phyloP scores from a whole-genome alignment of 495 filamentous ascomycete genomes.

The Astrothelium macrocarpum region DNA sequence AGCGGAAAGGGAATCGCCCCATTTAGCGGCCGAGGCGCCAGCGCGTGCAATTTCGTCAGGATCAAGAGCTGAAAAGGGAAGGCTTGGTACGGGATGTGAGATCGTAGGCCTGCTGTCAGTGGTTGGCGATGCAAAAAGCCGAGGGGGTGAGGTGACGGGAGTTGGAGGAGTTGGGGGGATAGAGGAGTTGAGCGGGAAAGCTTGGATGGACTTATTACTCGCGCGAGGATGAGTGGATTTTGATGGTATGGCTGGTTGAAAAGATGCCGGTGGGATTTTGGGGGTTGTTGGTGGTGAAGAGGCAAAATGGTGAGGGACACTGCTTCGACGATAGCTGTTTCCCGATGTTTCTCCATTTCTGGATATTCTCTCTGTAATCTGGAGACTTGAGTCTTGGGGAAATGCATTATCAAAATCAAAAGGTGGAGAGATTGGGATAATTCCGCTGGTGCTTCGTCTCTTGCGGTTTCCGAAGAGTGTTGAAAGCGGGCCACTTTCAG shows the following conservation, averaged over 20 bases:
- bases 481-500: neutral
- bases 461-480: neutral
- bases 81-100: neutral
- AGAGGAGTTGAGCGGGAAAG: neutral
- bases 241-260: neutral
- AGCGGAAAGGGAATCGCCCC: neutral
- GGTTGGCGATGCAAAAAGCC: neutral
- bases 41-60: neutral
- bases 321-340: neutral
- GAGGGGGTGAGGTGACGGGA: neutral
- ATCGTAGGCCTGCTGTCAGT: too few relatives aligned
- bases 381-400: neutral
- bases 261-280: neutral
- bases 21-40: neutral
- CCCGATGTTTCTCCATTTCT: too few relatives aligned
- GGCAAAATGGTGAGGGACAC: neutral
- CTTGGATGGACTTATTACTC: neutral
- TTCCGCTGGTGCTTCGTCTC: conserved; percentile 16
- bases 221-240: neutral
- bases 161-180: neutral
- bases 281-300: neutral
- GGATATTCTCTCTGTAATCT: too few relatives aligned
- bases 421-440: conserved; percentile 21
- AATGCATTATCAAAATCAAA: neutral
- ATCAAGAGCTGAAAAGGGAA: neutral